Evolutionary conservation across 2,329 filamentous ascomycete genomes (phyloP).

Genomic region (Sclerotinia glacialis): DNA sequence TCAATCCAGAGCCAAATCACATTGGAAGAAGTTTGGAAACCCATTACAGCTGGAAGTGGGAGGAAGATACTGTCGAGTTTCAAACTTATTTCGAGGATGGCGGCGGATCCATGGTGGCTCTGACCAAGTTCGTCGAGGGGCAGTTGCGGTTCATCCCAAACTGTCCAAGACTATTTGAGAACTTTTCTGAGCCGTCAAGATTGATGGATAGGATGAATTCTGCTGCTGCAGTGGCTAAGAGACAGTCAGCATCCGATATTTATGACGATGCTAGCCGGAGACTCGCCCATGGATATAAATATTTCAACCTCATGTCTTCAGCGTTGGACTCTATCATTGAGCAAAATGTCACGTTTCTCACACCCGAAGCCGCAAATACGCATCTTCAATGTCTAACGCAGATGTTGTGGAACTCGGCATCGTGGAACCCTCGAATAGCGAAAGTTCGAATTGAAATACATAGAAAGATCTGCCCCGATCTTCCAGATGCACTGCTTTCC

Average conservation of each 20-base stretch:
- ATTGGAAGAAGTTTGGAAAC: conserved; percentile 39
- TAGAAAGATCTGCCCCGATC: conserved; percentile 32
- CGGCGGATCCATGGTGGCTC: conserved; percentile 45
- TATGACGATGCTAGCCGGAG: conserved; percentile 39
- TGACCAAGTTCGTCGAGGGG: conserved; percentile 46
- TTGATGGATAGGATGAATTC: conserved; percentile 30
- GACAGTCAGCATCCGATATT: conserved; percentile 22
- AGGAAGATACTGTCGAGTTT: conserved; percentile 34
- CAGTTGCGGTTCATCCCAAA: conserved; percentile 45
- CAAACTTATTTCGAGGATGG: conserved; percentile 35
- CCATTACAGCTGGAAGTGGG: conserved; percentile 45
- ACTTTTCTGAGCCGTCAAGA: conserved; percentile 34
- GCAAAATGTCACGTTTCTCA: conserved; percentile 54
- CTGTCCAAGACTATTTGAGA: conserved; percentile 46
- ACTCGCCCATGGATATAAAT: conserved; percentile 44
- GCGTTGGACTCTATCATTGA: conserved; percentile 51
- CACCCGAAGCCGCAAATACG: conserved; percentile 46
- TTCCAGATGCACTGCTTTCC: conserved; percentile 29
- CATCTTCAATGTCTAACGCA: conserved; percentile 45
- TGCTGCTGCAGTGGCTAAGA: conserved; percentile 28
- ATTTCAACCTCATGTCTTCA: conserved; percentile 46
- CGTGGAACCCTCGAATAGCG: conserved; percentile 26
- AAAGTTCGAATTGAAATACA: conserved; percentile 29
- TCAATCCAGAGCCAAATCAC: conserved; percentile 37
- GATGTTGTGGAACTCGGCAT: conserved; percentile 46